A percentile compares a stretch with the other conserved stretches of the same genome.
Evolutionary conservation across 1,284 basidiomycete species (phyloP).

Genomic region (Rhodotorula mucilaginosa): DNA sequence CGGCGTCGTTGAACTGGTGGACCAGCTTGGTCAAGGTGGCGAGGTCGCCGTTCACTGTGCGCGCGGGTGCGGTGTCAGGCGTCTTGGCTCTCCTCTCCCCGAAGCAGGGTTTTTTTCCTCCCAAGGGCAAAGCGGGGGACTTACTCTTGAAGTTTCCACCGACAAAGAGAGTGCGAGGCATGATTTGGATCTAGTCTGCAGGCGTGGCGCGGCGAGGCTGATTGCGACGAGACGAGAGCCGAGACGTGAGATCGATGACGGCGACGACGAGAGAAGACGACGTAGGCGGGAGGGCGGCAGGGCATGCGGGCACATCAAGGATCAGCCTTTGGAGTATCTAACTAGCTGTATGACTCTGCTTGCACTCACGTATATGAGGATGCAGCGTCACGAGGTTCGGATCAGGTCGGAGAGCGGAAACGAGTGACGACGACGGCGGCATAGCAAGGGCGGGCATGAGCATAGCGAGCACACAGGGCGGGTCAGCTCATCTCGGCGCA

Average conservation of each 20-base stretch:
- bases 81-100: background rate
- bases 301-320: no score
- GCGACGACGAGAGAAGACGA: background rate
- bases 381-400: no score
- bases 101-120: no score
- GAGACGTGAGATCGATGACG: background rate
- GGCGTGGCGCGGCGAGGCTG: no score
- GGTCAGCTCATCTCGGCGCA: no score
- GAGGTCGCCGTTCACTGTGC: constrained; percentile 61
- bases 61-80: no score
- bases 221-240: background rate
- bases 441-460: no score
- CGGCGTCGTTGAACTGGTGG: constrained; percentile 67
- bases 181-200: background rate
- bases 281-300: background rate
- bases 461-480: no score
- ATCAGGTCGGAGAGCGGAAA: no score
- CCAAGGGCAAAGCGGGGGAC: background rate
- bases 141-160: constrained; percentile 85
- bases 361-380: no score
- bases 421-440: no score
- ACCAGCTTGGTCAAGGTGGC: constrained; percentile 66
- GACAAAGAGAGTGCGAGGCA: constrained; percentile 72
- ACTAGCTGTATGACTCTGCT: background rate
- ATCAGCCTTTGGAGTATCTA: background rate